phyloP scores from a whole-genome alignment of 164 flowering plant genomes.

The Vitis labrusca region DNA sequence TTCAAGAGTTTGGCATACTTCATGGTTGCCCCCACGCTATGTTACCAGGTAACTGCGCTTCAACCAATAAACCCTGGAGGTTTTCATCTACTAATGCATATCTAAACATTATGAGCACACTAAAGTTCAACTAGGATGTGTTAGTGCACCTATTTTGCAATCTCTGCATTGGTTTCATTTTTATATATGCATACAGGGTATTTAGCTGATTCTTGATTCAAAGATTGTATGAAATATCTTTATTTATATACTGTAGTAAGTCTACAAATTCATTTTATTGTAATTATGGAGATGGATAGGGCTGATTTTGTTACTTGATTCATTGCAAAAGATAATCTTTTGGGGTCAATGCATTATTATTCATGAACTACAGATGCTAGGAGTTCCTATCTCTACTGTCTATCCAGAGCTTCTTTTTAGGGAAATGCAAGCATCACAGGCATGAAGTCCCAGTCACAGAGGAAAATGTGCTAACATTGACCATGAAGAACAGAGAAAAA shows the following conservation, averaged over 20 bases:
- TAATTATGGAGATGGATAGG: too few relatives aligned
- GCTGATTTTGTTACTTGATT: too few relatives aligned
- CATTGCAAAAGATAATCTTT: too few relatives aligned
- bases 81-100: neutral
- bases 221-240: neutral
- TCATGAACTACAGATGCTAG: too few relatives aligned
- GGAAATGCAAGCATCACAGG: too few relatives aligned
- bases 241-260: neutral
- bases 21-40: constrained; percentile 94
- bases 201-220: neutral
- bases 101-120: neutral
- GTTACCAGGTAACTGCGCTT: constrained; percentile 78
- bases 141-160: neutral
- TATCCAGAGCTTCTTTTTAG: too few relatives aligned
- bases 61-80: neutral
- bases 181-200: neutral
- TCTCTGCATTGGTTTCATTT: neutral
- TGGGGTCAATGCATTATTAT: too few relatives aligned
- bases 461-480: too few relatives aligned
- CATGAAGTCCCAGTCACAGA: too few relatives aligned
- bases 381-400: too few relatives aligned
- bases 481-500: too few relatives aligned
- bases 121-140: neutral
- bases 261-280: too few relatives aligned
- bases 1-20: constrained; percentile 83